Evolutionary conservation across 257 asterid genomes (phyloP), one percentile per base, ranked within the genome.

Genomic region (Schizonepeta tenuifolia): DNA sequence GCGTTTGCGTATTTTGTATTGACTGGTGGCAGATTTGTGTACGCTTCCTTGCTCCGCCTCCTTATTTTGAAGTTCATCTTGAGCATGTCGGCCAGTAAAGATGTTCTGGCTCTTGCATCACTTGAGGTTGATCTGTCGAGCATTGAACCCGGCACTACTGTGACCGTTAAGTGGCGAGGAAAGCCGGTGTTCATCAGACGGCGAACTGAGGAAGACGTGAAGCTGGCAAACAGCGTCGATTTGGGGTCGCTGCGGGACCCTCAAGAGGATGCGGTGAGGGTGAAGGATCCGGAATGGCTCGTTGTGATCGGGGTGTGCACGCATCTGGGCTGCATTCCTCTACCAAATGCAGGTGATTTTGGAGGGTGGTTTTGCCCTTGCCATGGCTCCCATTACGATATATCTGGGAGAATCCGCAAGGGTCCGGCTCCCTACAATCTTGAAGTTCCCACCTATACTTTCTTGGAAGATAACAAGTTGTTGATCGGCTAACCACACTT

Each of bases 351-450:
- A 18, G 95, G 92, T 73, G 95, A 88, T 47, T 88, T 73, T 67
- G 92, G 95, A n/a, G 90, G 95, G 15, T 88, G 95, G 92, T 88
- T 88, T 72, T 88, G 95, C 73, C 91, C 91, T 9, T 88, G 91
- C 84, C 91, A 88, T 61, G 95, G 91, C 6, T 88, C 95, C 12
- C 90, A 88, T 56, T 84, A 88, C 7, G 92, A 88, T 70, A 86
- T 88, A 65, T 88, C 88, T 38, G 95, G 95, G 55, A 86, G 95
- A 68, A 88, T 86, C 63, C 86, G 95, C 41, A 86, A 83, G 71
- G 95, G 95, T n/a, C 92, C 95, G 2, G 90, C 92, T 4, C 95
- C 95, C 0, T 88, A 84, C 82, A 88, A 88, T 72, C 84, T 88
- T 58, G 90, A 84, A 67, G 95, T 88, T 38, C 90, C 95, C 40